Base-by-base conservation (phyloP, 768 basidiomycete genomes). In the Cystobasidium onofrii region DNA sequence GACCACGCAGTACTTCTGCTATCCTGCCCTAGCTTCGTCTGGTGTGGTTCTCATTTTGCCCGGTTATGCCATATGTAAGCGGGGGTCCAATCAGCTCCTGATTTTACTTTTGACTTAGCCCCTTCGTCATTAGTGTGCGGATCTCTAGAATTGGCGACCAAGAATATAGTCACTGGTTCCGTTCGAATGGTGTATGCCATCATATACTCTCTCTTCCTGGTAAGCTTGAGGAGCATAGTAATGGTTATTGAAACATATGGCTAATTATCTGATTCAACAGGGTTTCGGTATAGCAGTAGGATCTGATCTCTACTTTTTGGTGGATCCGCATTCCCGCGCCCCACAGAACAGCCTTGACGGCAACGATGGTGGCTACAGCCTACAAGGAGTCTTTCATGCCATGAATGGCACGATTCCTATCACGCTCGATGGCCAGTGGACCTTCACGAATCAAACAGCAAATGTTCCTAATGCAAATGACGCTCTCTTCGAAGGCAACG, bases 181-280 rank as follows among this genome's bases (percentile, higher is more conserved):
- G 83, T 84, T 36, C 76, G 82, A 60, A 81, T 84, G 55, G 83
- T 82, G n/a, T 83, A 78, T 57, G 76, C 78, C 64, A 81, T 83
- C 64, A 81, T 83, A 57, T 83, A 83, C 79, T 82, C 81, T 13
- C 78, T 84, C 3, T 83, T 83, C 79, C 77, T 84, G 27, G 82
- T 75, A 33, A 12, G 71, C 64, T 23, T n/a, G n/a, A n/a, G n/a
- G n/a, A n/a, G n/a, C n/a, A n/a, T n/a, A n/a, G n/a, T n/a, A n/a
- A n/a, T n/a, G n/a, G n/a, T n/a, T n/a, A n/a, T n/a, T n/a, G n/a
- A n/a, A n/a, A n/a, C n/a, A n/a, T n/a, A n/a, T n/a, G n/a, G n/a
- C n/a, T n/a, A n/a, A n/a, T n/a, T n/a, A n/a, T n/a, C n/a, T n/a
- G n/a, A n/a, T n/a, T n/a, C n/a, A n/a, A 33, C 41, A 74, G 70